A percentile compares a stretch with the other conserved stretches of the same genome.
Conservation (phyloP, 345 rosid genomes). For the Lepidium africanum region DNA sequence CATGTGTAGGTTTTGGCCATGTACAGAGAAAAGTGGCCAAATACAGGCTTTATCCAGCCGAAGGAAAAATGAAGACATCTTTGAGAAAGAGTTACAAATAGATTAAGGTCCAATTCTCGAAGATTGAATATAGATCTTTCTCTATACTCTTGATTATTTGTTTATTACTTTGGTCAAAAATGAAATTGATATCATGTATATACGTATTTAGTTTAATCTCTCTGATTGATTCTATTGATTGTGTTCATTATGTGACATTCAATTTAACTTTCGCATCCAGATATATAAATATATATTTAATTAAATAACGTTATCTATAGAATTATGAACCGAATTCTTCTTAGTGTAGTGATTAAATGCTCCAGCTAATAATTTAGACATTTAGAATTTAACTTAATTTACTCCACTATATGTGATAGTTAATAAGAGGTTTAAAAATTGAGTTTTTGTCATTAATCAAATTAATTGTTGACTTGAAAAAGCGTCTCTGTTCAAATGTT, state of each 20-base stretch:
- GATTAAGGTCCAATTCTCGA: conserved; percentile 42
- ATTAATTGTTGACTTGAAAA: too few species aligned
- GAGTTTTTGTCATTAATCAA: too few species aligned
- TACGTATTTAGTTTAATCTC: background rate
- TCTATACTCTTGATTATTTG: background rate
- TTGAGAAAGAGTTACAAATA: conserved; percentile 42
- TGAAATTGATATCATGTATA: background rate
- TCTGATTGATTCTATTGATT: background rate
- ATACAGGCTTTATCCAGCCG: conserved; percentile 40
- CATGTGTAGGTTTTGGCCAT: background rate
- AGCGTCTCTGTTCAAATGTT: too few species aligned
- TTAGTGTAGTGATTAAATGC: too few species aligned
- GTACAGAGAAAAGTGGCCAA: conserved; percentile 32
- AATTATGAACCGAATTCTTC: too few species aligned
- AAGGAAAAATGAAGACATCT: conserved; percentile 42
- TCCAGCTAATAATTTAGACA: too few species aligned
- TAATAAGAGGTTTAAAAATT: too few species aligned
- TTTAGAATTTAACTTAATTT: too few species aligned
- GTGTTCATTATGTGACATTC: background rate
- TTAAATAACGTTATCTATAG: too few species aligned
- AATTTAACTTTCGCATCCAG: background rate
- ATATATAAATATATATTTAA: too few species aligned
- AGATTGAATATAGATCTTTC: conserved; percentile 23
- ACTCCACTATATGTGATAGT: too few species aligned
- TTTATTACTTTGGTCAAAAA: background rate